Conservation (phyloP, 2,329 filamentous ascomycete genomes). For the Pestalotiopsis sp. region DNA sequence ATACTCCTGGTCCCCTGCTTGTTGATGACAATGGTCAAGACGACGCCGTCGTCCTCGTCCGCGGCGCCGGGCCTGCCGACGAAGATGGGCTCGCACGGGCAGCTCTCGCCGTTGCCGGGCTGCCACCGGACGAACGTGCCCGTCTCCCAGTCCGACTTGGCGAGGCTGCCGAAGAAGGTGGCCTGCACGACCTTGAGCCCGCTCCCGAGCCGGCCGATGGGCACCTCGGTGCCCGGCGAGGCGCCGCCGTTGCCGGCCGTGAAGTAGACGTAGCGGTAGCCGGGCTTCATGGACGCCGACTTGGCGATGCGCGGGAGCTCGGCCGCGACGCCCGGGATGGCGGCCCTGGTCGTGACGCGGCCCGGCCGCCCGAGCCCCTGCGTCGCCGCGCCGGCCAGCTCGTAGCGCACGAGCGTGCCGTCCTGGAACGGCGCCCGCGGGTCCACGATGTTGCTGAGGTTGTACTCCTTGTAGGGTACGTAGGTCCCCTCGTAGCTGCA, state of each 20-base stretch:
- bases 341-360: slow-evolving; percentile 15
- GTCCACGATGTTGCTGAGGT: slow-evolving; percentile 32
- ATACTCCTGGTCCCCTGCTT: slow-evolving; percentile 20
- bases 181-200: slow-evolving; percentile 14
- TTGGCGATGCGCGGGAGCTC: slow-evolving; percentile 23
- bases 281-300: slow-evolving; percentile 14
- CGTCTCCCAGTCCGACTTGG: slow-evolving; percentile 22
- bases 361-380: slow-evolving; percentile 4
- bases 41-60: slow-evolving; percentile 20
- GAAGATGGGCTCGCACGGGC: slow-evolving; percentile 21
- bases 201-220: slow-evolving; percentile 16
- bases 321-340: slow-evolving; percentile 17
- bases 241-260: slow-evolving; percentile 17
- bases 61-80: slow-evolving; percentile 17
- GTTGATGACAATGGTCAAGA: slow-evolving; percentile 19
- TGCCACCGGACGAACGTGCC: slow-evolving; percentile 19
- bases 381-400: slow-evolving; percentile 13
- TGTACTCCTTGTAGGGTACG: slow-evolving; percentile 24
- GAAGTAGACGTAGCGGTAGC: slow-evolving; percentile 22
- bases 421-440: slow-evolving; percentile 7
- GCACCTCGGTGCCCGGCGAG: slow-evolving; percentile 19
- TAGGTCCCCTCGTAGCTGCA: slow-evolving; percentile 18
- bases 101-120: slow-evolving; percentile 15
- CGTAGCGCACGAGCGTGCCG: slow-evolving; percentile 18
- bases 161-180: slow-evolving; percentile 18